phyloP scores from a whole-genome alignment of 2,329 filamentous ascomycete genomes.

The Pseudogymnoascus sp. region DNA sequence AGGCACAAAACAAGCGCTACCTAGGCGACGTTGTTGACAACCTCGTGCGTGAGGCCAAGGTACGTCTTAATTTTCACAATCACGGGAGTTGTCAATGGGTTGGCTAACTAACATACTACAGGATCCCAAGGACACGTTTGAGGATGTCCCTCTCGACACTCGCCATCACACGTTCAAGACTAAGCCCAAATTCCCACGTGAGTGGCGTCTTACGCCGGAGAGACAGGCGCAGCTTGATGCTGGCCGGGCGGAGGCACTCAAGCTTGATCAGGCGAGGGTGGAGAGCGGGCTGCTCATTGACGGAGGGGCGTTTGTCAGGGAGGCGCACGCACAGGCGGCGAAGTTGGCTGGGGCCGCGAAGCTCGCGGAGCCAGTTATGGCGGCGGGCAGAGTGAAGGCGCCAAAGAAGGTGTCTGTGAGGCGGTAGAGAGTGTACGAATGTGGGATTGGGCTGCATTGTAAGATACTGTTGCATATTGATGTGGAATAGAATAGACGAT shows the following conservation, averaged over 20 bases:
- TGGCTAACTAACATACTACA: constrained; percentile 27
- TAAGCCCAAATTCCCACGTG: constrained; percentile 65
- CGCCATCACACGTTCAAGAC: constrained; percentile 69
- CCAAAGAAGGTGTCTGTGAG: constrained; percentile 23
- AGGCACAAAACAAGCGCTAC: constrained; percentile 96
- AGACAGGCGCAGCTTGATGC: constrained; percentile 58
- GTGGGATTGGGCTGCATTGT: constrained; percentile 2
- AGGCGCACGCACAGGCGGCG: constrained; percentile 27
- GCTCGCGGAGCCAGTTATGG: constrained; percentile 24
- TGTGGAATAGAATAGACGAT: constrained; percentile 3
- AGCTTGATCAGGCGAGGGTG: constrained; percentile 47
- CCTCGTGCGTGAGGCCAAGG: constrained; percentile 67
- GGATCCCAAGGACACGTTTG: constrained; percentile 72
- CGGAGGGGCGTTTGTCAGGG: constrained; percentile 43
- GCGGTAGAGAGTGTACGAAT: constrained; percentile 15
- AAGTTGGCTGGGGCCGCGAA: constrained; percentile 9
- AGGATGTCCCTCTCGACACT: constrained; percentile 82
- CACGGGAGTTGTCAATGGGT: neutral
- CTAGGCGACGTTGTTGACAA: constrained; percentile 69
- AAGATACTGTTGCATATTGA: constrained; percentile 5
- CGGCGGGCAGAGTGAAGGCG: constrained; percentile 17
- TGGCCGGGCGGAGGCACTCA: constrained; percentile 43
- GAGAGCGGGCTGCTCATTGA: constrained; percentile 51
- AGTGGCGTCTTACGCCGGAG: constrained; percentile 72
- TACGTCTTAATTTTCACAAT: constrained; percentile 27